Conservation (phyloP, 179 eudicot genomes). For the Silene coronaria region DNA sequence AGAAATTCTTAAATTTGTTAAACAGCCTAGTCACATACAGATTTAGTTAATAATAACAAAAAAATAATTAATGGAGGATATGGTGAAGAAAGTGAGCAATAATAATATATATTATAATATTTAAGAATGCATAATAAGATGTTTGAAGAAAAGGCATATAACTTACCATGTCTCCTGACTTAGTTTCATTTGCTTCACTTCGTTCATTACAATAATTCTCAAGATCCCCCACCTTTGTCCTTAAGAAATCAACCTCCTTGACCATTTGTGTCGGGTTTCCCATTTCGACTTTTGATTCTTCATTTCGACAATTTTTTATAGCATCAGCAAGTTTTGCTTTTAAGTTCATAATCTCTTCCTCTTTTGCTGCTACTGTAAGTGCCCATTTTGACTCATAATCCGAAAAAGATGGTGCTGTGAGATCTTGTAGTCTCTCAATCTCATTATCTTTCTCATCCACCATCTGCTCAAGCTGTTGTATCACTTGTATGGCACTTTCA, state of each 20-base stretch:
- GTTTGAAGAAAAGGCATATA: constrained; percentile 14
- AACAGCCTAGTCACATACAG: constrained; percentile 15
- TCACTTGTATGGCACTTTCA: constrained; percentile 30
- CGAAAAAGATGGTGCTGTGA: constrained; percentile 26
- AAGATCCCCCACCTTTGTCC: constrained; percentile 53
- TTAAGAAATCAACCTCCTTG: constrained; percentile 43
- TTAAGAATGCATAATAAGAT: constrained; percentile 11
- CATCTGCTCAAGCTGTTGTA: constrained; percentile 43
- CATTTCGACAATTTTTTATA: constrained; percentile 18
- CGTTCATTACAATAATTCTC: constrained; percentile 64
- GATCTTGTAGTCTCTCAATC: constrained; percentile 37
- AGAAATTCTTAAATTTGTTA: constrained; percentile 18
- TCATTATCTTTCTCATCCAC: constrained; percentile 43
- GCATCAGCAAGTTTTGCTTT: constrained; percentile 41
- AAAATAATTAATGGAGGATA: background rate
- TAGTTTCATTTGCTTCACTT: constrained; percentile 13
- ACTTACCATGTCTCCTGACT: constrained; percentile 16
- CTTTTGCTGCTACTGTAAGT: constrained; percentile 46
- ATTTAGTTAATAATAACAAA: constrained; percentile 8
- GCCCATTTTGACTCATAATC: constrained; percentile 49
- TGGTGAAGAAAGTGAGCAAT: constrained; percentile 15
- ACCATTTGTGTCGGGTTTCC: constrained; percentile 28
- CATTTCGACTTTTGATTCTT: constrained; percentile 23
- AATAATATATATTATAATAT: constrained; percentile 6
- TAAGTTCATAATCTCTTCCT: constrained; percentile 51